Base-by-base conservation (phyloP, 2,329 filamentous ascomycete genomes). In the Emydomyces testavorans region DNA sequence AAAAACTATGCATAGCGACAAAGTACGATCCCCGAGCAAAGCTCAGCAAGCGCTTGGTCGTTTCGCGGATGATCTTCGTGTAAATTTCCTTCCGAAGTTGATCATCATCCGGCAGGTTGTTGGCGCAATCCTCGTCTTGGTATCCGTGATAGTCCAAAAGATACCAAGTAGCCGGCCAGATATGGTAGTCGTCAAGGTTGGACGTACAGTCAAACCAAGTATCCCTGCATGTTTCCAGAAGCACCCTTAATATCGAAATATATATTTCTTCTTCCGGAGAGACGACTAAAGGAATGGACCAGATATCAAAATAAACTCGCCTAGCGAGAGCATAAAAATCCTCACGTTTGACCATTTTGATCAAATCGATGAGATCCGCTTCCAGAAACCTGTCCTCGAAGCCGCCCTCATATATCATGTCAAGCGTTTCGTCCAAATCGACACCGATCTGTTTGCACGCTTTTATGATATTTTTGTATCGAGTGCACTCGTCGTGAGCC, bases 121-220 rank as follows among this genome's bases (percentile, higher is more conserved):
- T 10, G 4, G 1, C 16, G 4, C n/a, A 24, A 7, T 4, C 15
- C 13, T 32, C 26, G 18, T 42, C 39, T 16, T 42, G 39, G 8
- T 32, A 20, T 13, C 26, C 26, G 4, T 21, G 28, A 32, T 32
- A 42, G 3, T 32, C 16, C 39, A 32, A 31, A 7, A 32, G 26
- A 32, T 32, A 32, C 28, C 26, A 42, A 10, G 8, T 42, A n/a
- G 26, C 13, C 20, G 39, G 16, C 39, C 39, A 42, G 28, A 7
- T n/a, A 10, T n/a, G 6, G 28, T 32, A 32, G 8, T 42, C 28
- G n/a, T 42, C 39, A 6, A 16, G 15, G 16, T n/a, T 32, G 16
- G 39, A 42, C 8, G 10, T 5, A 13, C 39, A 32, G 28, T 42
- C 39, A n/a, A 42, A 32, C 39, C 28, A 42, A n/a, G 26, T 31